phyloP scores from a whole-genome alignment of 345 rosid species.

The Eucalyptus shirleyi region DNA sequence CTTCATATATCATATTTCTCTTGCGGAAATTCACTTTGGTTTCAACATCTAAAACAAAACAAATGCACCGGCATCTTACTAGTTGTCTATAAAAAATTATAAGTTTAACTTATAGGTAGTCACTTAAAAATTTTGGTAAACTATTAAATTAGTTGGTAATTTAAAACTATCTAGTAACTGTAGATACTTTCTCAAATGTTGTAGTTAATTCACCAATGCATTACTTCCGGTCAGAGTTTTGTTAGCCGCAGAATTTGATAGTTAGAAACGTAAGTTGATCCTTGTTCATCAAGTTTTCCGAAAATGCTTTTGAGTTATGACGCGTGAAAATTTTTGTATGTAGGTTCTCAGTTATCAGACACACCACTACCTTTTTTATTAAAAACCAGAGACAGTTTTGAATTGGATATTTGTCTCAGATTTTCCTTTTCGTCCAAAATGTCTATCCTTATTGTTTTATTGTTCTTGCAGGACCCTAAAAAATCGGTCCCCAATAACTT shows the following conservation, averaged over 20 bases:
- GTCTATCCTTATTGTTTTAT: no score
- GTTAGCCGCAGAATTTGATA: background rate
- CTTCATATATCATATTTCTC: background rate
- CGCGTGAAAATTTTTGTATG: background rate
- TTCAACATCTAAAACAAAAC: background rate
- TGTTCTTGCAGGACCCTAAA: no score
- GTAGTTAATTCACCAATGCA: no score
- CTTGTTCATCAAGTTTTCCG: background rate
- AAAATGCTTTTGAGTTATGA: background rate
- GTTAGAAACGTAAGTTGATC: background rate
- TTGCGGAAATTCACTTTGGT: background rate
- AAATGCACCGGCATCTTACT: background rate
- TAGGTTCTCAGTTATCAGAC: no score
- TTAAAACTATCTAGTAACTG: background rate
- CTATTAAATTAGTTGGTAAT: no score
- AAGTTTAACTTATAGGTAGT: no score
- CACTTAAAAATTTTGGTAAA: background rate
- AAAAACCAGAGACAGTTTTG: background rate
- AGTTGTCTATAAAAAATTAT: background rate
- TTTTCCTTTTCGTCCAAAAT: no score
- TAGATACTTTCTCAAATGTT: background rate
- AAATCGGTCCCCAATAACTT: no score
- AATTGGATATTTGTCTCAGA: background rate
- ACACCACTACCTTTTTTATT: accelerated
- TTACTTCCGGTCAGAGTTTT: no score